These are phyloP conservation scores for Didymella exigua DNA, from an alignment of 2,329 filamentous ascomycete genomes.

Conservation along the genomic window DNA sequence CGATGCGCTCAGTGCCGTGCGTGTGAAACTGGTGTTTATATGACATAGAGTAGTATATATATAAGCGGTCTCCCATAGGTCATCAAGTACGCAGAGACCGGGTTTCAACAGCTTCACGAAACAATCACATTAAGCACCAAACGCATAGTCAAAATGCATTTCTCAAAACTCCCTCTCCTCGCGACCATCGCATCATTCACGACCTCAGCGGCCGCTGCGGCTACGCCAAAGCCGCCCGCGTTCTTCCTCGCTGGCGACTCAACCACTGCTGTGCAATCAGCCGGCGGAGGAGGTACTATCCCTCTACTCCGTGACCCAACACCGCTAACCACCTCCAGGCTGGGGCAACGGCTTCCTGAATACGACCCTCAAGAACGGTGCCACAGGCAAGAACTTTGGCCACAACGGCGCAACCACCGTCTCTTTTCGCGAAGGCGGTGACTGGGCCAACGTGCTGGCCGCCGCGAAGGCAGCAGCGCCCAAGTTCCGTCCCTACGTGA, in stretches of 20 bases:
- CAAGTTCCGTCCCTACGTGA: slow-evolving; percentile 56
- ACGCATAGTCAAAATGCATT: slow-evolving; percentile 5
- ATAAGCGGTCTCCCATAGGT: neutral
- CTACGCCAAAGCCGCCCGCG: slow-evolving; percentile 22
- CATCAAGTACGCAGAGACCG: neutral
- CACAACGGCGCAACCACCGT: slow-evolving; percentile 61
- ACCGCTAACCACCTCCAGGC: slow-evolving; percentile 33
- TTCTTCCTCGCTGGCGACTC: slow-evolving; percentile 48
- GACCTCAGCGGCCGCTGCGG: slow-evolving; percentile 3
- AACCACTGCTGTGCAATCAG: slow-evolving; percentile 40
- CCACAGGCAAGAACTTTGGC: slow-evolving; percentile 61
- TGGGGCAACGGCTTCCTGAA: slow-evolving; percentile 65
- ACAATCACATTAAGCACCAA: no score
- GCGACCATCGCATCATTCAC: slow-evolving; percentile 6
- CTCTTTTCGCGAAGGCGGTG: slow-evolving; percentile 58
- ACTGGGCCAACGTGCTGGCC: slow-evolving; percentile 58
- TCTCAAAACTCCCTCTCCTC: slow-evolving; percentile 7
- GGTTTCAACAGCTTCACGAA: neutral
- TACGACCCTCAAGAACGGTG: slow-evolving; percentile 53
- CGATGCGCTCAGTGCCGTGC: neutral
- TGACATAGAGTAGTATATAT: neutral
- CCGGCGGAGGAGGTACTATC: slow-evolving; percentile 25
- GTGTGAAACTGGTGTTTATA: neutral
- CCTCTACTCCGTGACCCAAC: neutral
- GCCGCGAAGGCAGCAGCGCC: slow-evolving; percentile 46